These are phyloP conservation scores for Schizochytrium sp. DNA, from an alignment of 108 stramenopile genomes.

Conservation along the genomic window DNA sequence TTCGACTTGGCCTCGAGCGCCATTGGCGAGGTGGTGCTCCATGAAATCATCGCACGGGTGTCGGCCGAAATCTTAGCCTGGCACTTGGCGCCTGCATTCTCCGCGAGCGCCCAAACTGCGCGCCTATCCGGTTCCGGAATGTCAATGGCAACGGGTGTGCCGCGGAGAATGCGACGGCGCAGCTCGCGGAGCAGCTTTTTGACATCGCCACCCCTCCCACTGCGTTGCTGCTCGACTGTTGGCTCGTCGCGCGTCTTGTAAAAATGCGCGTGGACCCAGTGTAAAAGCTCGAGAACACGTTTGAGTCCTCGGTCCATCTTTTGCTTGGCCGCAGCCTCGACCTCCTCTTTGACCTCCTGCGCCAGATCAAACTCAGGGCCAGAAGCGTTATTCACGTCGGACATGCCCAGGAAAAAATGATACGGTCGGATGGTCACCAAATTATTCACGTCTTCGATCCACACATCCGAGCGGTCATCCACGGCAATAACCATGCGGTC, in stretches of 20 bases:
- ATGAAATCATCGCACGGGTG: background rate
- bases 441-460: background rate
- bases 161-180: background rate
- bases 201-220: background rate
- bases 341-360: background rate
- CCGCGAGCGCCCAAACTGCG: background rate
- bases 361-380: background rate
- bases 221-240: background rate
- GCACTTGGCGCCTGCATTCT: background rate
- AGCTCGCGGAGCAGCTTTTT: background rate
- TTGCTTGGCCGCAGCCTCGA: background rate
- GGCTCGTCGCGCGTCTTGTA: background rate
- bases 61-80: background rate
- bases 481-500: background rate
- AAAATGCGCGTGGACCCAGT: background rate
- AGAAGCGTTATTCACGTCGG: conserved; percentile 1
- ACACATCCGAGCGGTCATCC: conserved; percentile 5
- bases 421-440: background rate
- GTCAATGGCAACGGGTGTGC: background rate
- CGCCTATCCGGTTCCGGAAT: background rate
- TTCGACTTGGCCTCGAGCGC: background rate
- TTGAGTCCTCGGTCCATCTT: background rate
- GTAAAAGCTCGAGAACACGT: background rate
- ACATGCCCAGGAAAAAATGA: background rate
- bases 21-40: background rate